Base-by-base conservation (phyloP, 441 rosid species). In the Rhodomyrtus psidioides region DNA sequence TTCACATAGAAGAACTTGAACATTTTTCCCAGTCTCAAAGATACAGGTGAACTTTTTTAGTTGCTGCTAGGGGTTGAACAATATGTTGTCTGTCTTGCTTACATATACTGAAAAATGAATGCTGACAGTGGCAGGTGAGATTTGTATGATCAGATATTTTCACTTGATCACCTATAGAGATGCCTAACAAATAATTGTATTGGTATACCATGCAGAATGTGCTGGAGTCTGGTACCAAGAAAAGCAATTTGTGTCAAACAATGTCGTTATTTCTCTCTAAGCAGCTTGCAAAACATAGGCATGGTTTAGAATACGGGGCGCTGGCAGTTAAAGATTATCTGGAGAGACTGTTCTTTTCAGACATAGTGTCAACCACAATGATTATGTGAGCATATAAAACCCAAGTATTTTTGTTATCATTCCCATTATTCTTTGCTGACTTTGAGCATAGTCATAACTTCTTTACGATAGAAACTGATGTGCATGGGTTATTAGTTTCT, bases 251-350 rank as follows among this genome's bases (percentile, higher is more conserved):
- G 39, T 91, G 91, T 87, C 97, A 92, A 88, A 93, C 94, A 4
- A 87, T 96, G 93, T 89, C 97, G 19, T 87, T 98, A 60, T 98
- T 90, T 90, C 89, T 98, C 86, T 95, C 99, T 42, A 92, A 93
- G 89, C 90, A 91, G 84, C 98, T 96, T 84, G 95, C 93, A 53
- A 95, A 93, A 88, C 91, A 82, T n/a, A 92, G 96, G 90, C 94
- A 96, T 62, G 99, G 99, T 85, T 95, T 94, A 44, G 98, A 95
- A 86, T 92, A 95, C 85, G 99, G 93, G 83, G 92, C 99, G 59
- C 88, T 98, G 65, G 94, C 93, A 65, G 93, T 95, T 89, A 96
- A 95, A 92, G 91, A 93, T 87, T 94, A 93, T 88, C 91, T 98
- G 93, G 98, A 98, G 93, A 93, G 92, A 86, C 88, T 93, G 51